Evolutionary conservation across 2,329 filamentous ascomycete species (phyloP), one percentile per base, ranked within the genome.

Genomic region (Chrysosporium queenslandicum): DNA sequence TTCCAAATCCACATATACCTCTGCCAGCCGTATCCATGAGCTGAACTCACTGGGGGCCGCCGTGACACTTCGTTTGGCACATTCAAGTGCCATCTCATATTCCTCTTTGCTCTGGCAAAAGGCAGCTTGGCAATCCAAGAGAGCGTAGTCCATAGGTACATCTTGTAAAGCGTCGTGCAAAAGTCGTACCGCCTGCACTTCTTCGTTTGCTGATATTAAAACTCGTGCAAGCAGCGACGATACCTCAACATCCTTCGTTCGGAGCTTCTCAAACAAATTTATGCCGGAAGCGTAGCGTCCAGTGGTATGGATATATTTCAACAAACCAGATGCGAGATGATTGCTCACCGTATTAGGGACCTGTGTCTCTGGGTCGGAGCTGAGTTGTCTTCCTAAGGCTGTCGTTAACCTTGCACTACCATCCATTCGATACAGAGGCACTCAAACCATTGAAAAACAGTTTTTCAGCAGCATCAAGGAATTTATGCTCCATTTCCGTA

Each of bases 301-400:
- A 0, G 91, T 97, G 0, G 92, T 98, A 61, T 90, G 82, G 60
- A 98, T 94, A 67, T 98, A 98, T 69, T 87, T 87, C 29, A 98
- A 75, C 4, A 98, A 80, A 2, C 94, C 92, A n/a, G 87, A 83
- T 1, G 91, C 94, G 36, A 98, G 77, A 67, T 97, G 90, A 65
- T 98, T 98, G 14, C 88, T 94, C 53, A 97, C 92, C 54, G 92
- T 85, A 63, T 95, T 98, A 2, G 92, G 92, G 2, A 98, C 91
- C 70, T 98, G 92, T 4, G 97, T 94, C 63, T 96, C 87, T 0
- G 91, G 91, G 66, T 98, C 92, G 16, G 92, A 97, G 52, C 92
- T 94, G 21, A 98, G 75, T 70, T 97, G 91, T 82, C 90, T 94
- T 58, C 90, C 88, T 91, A 58, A 39, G 36, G 30, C 14, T 14